Percentiles rank a stretch among this genome's conserved stretches.
These are phyloP conservation scores for Rhodotorula sp. DNA, from an alignment of 1,284 basidiomycete species.

Conservation along the genomic window DNA sequence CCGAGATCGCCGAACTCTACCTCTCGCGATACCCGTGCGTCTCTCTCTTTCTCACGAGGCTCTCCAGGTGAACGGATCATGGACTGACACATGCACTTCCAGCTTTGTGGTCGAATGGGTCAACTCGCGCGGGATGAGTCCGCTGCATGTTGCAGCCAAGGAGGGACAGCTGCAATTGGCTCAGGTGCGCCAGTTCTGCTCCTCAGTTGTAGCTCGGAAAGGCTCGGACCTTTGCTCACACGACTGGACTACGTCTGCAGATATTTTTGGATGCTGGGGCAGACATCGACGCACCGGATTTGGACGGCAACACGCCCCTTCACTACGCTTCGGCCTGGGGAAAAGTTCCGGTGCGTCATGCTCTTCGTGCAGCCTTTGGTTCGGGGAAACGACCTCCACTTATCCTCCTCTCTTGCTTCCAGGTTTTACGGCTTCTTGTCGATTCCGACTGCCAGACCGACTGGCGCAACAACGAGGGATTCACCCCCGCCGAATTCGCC, in stretches of 20 bases:
- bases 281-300: slow-evolving; percentile 81
- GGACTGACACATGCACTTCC: slow-evolving; percentile 51
- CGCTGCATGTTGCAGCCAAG: slow-evolving; percentile 80
- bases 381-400: too few species aligned
- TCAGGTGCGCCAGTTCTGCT: slow-evolving; percentile 55
- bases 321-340: slow-evolving; percentile 89
- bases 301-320: slow-evolving; percentile 85
- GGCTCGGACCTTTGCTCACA: neutral
- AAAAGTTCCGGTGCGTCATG: slow-evolving; percentile 64
- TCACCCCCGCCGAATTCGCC: slow-evolving; percentile 86
- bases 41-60: neutral
- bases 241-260: slow-evolving; percentile 51
- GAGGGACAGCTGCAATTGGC: slow-evolving; percentile 87
- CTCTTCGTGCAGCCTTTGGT: neutral
- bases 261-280: slow-evolving; percentile 85
- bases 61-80: slow-evolving; percentile 37
- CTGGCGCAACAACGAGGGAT: slow-evolving; percentile 83
- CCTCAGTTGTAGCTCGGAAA: too few species aligned
- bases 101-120: slow-evolving; percentile 81
- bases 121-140: slow-evolving; percentile 81
- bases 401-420: slow-evolving; percentile 24
- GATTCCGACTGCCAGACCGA: slow-evolving; percentile 80
- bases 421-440: slow-evolving; percentile 82
- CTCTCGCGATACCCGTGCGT: slow-evolving; percentile 9
- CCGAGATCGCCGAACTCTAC: slow-evolving; percentile 20